Conservation (phyloP, 2,329 filamentous ascomycete species). For the Fusarium sp. region DNA sequence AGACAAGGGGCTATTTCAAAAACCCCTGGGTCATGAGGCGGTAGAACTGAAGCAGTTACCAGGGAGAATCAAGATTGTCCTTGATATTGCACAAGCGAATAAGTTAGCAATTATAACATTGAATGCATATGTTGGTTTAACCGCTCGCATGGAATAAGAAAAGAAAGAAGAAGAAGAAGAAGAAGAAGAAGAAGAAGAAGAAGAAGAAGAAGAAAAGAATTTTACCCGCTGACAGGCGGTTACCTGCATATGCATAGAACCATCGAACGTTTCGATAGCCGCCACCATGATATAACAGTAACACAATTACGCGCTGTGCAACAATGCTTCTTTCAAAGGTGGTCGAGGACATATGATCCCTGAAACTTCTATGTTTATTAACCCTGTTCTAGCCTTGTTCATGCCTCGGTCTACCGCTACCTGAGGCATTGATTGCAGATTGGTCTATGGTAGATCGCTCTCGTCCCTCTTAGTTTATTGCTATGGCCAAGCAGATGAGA, state of each 20-base stretch:
- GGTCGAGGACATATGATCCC: not conserved
- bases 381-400: constrained; percentile 2
- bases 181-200: not conserved
- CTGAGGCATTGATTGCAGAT: constrained; percentile 30
- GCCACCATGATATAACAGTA: constrained; percentile 19
- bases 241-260: constrained; percentile 28
- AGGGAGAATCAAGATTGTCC: constrained; percentile 6
- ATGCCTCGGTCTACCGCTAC: constrained; percentile 11
- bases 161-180: not conserved
- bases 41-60: constrained; percentile 15
- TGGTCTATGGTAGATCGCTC: constrained; percentile 2
- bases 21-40: constrained; percentile 15
- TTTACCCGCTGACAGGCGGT: not conserved
- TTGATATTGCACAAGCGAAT: not conserved
- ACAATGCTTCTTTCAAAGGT: not conserved
- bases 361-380: constrained; percentile 5
- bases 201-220: not conserved
- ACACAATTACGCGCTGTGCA: constrained; percentile 16
- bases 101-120: not conserved
- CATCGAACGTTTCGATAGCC: constrained; percentile 29
- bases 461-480: not conserved
- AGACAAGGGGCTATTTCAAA: constrained; percentile 1
- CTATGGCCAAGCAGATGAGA: constrained; percentile 1
- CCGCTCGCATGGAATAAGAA: not conserved
- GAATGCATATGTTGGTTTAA: not conserved